Conservation (phyloP, 495 filamentous ascomycete genomes). For the Aspergillus panamensis region DNA sequence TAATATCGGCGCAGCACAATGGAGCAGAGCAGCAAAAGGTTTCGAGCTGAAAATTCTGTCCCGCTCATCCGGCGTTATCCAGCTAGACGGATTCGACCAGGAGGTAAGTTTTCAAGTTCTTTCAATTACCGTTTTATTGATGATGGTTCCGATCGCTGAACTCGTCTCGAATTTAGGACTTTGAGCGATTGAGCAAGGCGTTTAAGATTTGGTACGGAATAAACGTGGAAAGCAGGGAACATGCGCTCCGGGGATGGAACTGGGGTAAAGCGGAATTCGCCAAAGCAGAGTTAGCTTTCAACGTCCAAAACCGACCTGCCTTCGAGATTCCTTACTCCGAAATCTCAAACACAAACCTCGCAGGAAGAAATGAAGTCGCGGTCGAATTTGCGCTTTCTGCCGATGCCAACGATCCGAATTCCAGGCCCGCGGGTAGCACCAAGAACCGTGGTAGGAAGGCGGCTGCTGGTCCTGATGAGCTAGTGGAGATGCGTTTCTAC, state of each 20-base stretch:
- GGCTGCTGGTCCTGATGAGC: constrained; percentile 80
- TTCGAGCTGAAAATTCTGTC: constrained; percentile 89
- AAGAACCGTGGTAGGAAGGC: constrained; percentile 82
- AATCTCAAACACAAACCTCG: constrained; percentile 96
- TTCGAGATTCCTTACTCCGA: constrained; percentile 98
- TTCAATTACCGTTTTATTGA: too few species aligned
- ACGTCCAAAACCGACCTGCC: constrained; percentile 91
- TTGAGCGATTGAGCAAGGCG: constrained; percentile 80
- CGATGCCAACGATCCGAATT: constrained; percentile 67
- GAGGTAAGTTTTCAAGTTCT: constrained; percentile 56
- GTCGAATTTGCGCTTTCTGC: constrained; percentile 82
- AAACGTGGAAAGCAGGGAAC: constrained; percentile 86
- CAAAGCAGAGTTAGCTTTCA: constrained; percentile 92
- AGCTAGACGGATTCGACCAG: constrained; percentile 90
- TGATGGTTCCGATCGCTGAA: too few species aligned
- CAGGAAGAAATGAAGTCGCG: constrained; percentile 95
- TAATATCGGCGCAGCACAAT: constrained; percentile 82
- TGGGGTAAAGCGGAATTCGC: constrained; percentile 99
- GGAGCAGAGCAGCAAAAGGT: constrained; percentile 90
- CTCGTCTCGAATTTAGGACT: constrained; percentile 55
- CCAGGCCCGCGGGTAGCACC: constrained; percentile 68
- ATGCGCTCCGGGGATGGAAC: constrained; percentile 96
- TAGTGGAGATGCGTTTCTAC: constrained; percentile 98
- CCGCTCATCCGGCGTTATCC: constrained; percentile 77
- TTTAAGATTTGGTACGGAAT: constrained; percentile 97